phyloP scores from a whole-genome alignment of 2,329 filamentous ascomycete genomes.

The Cordyceps cateniannulata region DNA sequence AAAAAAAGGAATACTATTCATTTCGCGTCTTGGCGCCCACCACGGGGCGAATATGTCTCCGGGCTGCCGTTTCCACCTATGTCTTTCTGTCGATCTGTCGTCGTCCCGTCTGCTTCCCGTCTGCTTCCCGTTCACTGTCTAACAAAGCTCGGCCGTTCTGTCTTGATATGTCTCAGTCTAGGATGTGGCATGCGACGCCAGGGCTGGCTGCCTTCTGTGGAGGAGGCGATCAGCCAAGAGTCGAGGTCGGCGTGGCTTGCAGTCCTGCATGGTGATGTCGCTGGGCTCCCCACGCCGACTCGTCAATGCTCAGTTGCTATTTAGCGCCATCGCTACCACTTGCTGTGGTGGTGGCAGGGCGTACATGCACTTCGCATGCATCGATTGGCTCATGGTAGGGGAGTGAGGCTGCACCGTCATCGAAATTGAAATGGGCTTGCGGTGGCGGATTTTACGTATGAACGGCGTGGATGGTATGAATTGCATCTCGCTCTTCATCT shows the following conservation, averaged over 20 bases:
- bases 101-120: not conserved
- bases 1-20: not conserved
- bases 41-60: not conserved
- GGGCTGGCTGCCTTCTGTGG: not conserved
- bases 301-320: not conserved
- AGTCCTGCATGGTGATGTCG: not conserved
- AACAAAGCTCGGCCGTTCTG: not conserved
- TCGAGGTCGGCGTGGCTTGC: slow-evolving; percentile 1
- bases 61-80: not conserved
- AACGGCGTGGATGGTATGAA: not conserved
- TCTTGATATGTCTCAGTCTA: not conserved
- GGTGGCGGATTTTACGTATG: not conserved
- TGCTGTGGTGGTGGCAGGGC: not conserved
- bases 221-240: not conserved
- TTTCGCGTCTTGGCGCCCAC: not conserved
- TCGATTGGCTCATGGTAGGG: not conserved
- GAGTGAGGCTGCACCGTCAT: not conserved
- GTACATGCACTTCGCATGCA: not conserved
- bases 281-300: not conserved
- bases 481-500: not conserved
- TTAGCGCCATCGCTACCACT: not conserved
- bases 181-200: not conserved
- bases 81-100: not conserved
- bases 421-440: not conserved
- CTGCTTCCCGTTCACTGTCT: not conserved